Percentiles rank a stretch among this genome's conserved stretches.
Conservation (phyloP, 495 filamentous ascomycete species). For the Staphylotrichum longicolle region DNA sequence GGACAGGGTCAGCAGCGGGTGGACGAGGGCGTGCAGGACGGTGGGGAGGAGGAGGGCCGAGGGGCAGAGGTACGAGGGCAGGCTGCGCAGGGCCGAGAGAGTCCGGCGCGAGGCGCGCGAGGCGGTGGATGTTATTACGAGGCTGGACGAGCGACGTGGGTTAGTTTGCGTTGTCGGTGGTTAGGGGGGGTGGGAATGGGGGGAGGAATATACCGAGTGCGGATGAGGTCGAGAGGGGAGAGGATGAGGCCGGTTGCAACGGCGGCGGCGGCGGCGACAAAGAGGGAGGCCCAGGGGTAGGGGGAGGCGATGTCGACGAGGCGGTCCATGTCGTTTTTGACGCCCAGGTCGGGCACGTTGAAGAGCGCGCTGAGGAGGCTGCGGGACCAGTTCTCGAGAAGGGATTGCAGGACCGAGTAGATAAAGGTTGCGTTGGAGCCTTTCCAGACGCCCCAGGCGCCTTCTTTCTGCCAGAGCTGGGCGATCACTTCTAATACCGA, state of each 20-base stretch:
- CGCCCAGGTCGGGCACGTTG: conserved; percentile 75
- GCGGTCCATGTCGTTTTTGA: conserved; percentile 52
- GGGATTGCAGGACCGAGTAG: conserved; percentile 78
- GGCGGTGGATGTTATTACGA: conserved; percentile 73
- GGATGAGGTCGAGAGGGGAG: conserved; percentile 82
- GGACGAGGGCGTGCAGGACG: conserved; percentile 79
- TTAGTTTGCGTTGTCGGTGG: background rate
- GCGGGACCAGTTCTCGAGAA: conserved; percentile 81
- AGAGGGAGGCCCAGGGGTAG: conserved; percentile 68
- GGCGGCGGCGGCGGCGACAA: conserved; percentile 78
- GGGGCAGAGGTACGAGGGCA: conserved; percentile 75
- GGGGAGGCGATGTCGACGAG: conserved; percentile 63
- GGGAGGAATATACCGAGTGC: conserved; percentile 60
- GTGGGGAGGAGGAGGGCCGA: conserved; percentile 71
- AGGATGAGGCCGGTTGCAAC: conserved; percentile 76
- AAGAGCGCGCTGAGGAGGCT: conserved; percentile 78
- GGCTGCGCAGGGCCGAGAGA: conserved; percentile 65
- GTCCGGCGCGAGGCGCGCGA: conserved; percentile 69
- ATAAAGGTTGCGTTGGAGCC: conserved; percentile 87
- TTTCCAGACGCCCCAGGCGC: conserved; percentile 91
- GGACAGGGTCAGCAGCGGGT: conserved; percentile 72
- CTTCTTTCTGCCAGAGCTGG: conserved; percentile 85
- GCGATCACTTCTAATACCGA: conserved; percentile 77
- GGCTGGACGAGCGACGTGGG: conserved; percentile 32
- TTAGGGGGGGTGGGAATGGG: background rate